These are phyloP conservation scores for Cercis canadensis DNA, from an alignment of 306 rosid genomes.

Conservation along the genomic window DNA sequence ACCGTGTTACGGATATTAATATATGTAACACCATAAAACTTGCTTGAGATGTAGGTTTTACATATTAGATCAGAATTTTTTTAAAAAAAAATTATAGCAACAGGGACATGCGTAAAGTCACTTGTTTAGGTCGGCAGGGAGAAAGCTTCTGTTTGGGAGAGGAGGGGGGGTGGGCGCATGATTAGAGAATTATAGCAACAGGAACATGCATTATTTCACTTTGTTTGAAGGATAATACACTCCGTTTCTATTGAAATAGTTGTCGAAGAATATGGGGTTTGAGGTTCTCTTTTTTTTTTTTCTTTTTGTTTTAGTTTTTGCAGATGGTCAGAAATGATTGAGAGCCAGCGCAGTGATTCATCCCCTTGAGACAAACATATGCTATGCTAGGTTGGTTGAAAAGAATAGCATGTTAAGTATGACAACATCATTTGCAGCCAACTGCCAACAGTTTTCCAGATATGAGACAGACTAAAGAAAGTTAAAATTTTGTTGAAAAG, in stretches of 20 bases:
- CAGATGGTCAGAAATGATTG: conserved; percentile 40
- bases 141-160: too few species aligned
- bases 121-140: neutral
- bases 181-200: too few species aligned
- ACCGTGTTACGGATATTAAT: neutral
- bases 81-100: too few species aligned
- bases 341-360: conserved; percentile 66
- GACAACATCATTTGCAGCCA: conserved; percentile 34
- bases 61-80: neutral
- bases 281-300: conserved; percentile 12
- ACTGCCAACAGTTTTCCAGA: conserved; percentile 47
- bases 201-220: neutral
- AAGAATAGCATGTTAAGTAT: conserved; percentile 38
- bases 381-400: conserved; percentile 52
- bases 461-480: conserved; percentile 38
- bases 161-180: too few species aligned
- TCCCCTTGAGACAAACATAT: conserved; percentile 65
- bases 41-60: neutral
- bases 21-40: neutral
- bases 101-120: neutral
- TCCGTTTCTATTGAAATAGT: conserved; percentile 21
- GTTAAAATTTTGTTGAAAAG: conserved; percentile 19
- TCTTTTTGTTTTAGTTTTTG: neutral
- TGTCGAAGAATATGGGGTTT: conserved; percentile 5
- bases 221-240: neutral